These are phyloP conservation scores for Geum urbanum DNA, from an alignment of 306 rosid species.

Conservation along the genomic window DNA sequence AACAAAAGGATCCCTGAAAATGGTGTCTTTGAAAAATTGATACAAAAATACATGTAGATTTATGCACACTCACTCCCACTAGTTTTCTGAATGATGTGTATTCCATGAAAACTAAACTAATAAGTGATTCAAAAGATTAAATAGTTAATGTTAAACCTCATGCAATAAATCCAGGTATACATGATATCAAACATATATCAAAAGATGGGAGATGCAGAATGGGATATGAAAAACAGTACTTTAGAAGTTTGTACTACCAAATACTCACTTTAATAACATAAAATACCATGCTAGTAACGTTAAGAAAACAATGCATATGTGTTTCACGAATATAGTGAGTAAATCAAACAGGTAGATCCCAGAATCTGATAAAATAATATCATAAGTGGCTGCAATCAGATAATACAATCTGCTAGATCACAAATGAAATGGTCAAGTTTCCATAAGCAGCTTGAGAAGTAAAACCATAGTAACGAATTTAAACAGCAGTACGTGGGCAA, in stretches of 20 bases:
- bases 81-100: not conserved
- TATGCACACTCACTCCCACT: not conserved
- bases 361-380: slow-evolving; percentile 21
- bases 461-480: slow-evolving; percentile 33
- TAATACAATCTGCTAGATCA: slow-evolving; percentile 40
- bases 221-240: too few species aligned
- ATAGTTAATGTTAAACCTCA: not conserved
- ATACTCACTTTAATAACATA: slow-evolving; percentile 11
- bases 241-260: not conserved
- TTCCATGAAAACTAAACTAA: not conserved
- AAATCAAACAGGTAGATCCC: slow-evolving; percentile 16
- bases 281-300: slow-evolving; percentile 8
- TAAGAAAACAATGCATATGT: slow-evolving; percentile 8
- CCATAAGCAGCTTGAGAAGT: slow-evolving; percentile 24
- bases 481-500: slow-evolving; percentile 27
- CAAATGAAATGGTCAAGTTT: slow-evolving; percentile 22
- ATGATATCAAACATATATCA: not conserved
- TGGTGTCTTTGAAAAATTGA: not conserved
- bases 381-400: slow-evolving; percentile 50
- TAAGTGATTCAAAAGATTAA: not conserved
- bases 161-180: not conserved
- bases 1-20: not conserved
- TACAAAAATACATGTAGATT: not conserved
- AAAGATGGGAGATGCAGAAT: not conserved
- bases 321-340: not conserved